phyloP scores from a whole-genome alignment of 1,284 basidiomycete species.

The Moniliophthora roreri region DNA sequence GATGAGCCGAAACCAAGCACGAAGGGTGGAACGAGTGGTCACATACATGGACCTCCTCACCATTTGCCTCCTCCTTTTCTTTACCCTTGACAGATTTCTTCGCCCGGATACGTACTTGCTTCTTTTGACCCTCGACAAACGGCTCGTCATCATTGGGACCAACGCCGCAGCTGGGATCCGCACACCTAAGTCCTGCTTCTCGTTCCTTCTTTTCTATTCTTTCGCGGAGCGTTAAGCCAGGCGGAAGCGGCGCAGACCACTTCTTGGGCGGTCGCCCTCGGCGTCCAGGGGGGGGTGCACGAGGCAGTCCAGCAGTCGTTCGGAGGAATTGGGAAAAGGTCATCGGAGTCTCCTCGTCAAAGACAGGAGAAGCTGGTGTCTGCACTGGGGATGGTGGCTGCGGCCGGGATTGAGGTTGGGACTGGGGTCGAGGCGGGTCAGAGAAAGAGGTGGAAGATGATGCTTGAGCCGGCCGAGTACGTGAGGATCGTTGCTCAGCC shows the following conservation, averaged over 20 bases:
- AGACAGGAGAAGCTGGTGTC: not conserved
- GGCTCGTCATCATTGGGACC: constrained; percentile 79
- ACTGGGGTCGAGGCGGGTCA: not conserved
- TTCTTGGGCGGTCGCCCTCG: constrained; percentile 23
- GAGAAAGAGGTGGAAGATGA: not conserved
- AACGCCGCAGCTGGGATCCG: constrained; percentile 66
- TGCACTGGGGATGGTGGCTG: not conserved
- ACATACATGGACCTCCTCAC: constrained; percentile 40
- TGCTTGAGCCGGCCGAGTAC: too few species aligned
- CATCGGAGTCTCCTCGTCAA: too few species aligned
- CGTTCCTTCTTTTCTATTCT: constrained; percentile 67
- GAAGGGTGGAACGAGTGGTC: constrained; percentile 66
- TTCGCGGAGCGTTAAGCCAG: constrained; percentile 66
- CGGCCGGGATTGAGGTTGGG: not conserved
- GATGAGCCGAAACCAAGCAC: constrained; percentile 73
- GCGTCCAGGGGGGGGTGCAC: not conserved
- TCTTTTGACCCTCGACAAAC: constrained; percentile 33
- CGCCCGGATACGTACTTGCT: constrained; percentile 34
- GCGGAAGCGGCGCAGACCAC: constrained; percentile 54
- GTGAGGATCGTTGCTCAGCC: too few species aligned
- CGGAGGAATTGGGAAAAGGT: too few species aligned
- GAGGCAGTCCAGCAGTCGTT: too few species aligned
- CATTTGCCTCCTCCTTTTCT: constrained; percentile 12
- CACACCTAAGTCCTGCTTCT: constrained; percentile 67
- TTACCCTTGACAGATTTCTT: constrained; percentile 13